phyloP scores from a whole-genome alignment of 768 basidiomycete species.

The Mycena vitilis region DNA sequence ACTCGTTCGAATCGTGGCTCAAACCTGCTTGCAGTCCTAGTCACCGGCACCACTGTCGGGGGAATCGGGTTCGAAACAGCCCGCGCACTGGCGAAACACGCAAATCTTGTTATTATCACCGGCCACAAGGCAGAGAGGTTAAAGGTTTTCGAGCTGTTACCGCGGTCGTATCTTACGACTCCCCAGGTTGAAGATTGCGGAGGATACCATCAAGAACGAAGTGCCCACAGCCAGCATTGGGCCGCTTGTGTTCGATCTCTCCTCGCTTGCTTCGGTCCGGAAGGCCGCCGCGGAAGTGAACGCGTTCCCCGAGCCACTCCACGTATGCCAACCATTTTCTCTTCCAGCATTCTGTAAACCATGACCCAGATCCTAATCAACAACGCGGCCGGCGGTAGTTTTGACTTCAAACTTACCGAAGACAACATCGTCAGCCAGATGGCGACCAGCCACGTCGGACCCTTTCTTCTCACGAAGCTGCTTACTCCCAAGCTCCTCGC shows the following conservation, averaged over 20 bases:
- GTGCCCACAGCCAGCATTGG: constrained; percentile 1
- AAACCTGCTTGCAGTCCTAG: background rate
- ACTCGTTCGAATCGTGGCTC: background rate
- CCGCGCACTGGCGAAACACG: constrained; percentile 1
- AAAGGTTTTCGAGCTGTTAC: too few relatives aligned
- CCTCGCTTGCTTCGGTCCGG: constrained; percentile 10
- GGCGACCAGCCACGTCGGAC: constrained; percentile 3
- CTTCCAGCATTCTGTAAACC: too few relatives aligned
- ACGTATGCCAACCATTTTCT: background rate
- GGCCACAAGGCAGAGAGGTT: background rate
- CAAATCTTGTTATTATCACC: background rate
- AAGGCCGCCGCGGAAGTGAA: constrained; percentile 18
- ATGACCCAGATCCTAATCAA: constrained; percentile 16
- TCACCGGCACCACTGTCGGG: constrained; percentile 5
- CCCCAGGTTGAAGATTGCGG: constrained; percentile 14
- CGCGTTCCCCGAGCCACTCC: constrained; percentile 7
- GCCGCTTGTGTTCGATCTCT: constrained; percentile 12
- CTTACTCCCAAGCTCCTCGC: constrained; percentile 7
- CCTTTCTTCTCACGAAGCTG: constrained; percentile 19
- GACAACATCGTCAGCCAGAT: constrained; percentile 23
- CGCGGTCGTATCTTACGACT: too few relatives aligned
- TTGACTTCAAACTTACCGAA: constrained; percentile 12
- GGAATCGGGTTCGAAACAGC: constrained; percentile 12
- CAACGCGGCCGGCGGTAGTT: constrained; percentile 11
- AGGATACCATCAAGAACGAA: constrained; percentile 9